Evolutionary conservation across 2,329 filamentous ascomycete species (phyloP), one percentile per base, ranked within the genome.

Genomic region (Leptographium flavum): DNA sequence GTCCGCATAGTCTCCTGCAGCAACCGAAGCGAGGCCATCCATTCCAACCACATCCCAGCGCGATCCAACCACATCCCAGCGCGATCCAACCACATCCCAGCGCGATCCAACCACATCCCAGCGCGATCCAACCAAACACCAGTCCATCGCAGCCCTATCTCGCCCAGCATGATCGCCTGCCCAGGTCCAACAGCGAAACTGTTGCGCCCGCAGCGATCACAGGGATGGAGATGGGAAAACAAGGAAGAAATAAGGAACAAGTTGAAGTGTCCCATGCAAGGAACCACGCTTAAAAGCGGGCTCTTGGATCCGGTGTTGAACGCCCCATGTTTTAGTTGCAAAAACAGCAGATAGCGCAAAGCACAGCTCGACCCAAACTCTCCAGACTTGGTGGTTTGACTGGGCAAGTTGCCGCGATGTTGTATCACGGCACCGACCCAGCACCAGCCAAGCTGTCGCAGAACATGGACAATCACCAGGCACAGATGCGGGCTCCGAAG

Each of bases 281-380:
- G 67, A 74, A 65, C 69, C 69, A 63, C 22, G 31, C 37, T 31
- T 31, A 42, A 63, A 67, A 68, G 40, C 48, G 40, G 69, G 69
- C 70, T 41, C 73, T 76, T 79, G 76, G 75, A 76, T 76, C 76
- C 75, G 64, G 68, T 74, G 79, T 85, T 84, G 80, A 84, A 81
- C 76, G 74, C 74, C 79, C 67, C 67, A 73, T 79, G 77, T 83
- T 84, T 85, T 83, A 75, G 80, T 86, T 85, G 79, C 71, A 81
- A 84, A 85, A 85, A 82, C 77, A 81, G 72, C 74, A 53, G 76
- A 81, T 73, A 76, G 75, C 73, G 76, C 72, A 77, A 77, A 75
- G 66, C 70, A 69, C 68, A 72, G 69, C 72, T 48, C 74, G 73
- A 80, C 73, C 73, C 75, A 75, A 73, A 68, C 25, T 45, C 61